Evolutionary conservation across 2,329 filamentous ascomycete genomes (phyloP).

Genomic region (Chaetomiaceae sp.): DNA sequence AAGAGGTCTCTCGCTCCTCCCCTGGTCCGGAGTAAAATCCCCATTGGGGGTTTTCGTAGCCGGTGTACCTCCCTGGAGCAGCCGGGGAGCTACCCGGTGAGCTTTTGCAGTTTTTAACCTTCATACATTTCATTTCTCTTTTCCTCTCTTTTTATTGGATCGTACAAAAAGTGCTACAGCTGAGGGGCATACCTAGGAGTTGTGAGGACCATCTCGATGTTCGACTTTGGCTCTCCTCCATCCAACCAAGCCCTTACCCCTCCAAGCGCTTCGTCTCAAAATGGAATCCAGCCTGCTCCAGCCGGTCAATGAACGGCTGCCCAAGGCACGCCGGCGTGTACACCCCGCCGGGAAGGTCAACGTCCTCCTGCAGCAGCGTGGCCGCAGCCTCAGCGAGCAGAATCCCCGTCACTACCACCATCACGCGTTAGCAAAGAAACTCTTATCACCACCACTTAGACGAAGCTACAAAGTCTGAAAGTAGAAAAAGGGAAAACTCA

Average conservation of each 20-base stretch:
- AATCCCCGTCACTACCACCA: constrained; percentile 56
- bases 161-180: too few species aligned
- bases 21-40: too few species aligned
- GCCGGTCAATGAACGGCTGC: constrained; percentile 59
- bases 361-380: constrained; percentile 57
- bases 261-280: constrained; percentile 46
- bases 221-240: neutral
- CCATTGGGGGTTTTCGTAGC: too few species aligned
- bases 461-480: neutral
- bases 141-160: too few species aligned
- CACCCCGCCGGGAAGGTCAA: constrained; percentile 53
- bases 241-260: neutral
- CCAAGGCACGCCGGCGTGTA: constrained; percentile 70
- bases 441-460: neutral
- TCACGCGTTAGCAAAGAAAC: neutral
- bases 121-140: too few species aligned
- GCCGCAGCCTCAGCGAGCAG: constrained; percentile 61
- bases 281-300: constrained; percentile 58
- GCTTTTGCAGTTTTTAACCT: too few species aligned
- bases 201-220: too few species aligned
- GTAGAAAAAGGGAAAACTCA: constrained; percentile 38
- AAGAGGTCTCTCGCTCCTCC: too few species aligned
- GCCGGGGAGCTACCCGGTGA: too few species aligned
- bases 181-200: too few species aligned
- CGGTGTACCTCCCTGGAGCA: too few species aligned